Evolutionary conservation across 352 stramenopile genomes (phyloP).

Genomic region (Phytophthora cryptogea): DNA sequence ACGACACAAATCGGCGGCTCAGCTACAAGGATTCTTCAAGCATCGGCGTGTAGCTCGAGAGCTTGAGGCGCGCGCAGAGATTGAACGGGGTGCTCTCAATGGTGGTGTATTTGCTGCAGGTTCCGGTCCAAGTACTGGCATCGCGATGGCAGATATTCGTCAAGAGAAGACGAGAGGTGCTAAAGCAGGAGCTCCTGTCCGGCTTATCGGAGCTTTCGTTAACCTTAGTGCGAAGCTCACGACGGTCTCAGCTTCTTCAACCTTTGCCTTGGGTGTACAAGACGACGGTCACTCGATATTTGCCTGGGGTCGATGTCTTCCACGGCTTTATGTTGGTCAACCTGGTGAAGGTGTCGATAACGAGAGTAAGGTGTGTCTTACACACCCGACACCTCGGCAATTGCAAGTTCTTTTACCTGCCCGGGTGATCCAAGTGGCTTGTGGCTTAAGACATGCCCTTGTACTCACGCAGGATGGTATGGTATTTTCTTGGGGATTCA

Average conservation of each 20-base stretch:
- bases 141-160: not conserved
- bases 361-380: constrained; percentile 18
- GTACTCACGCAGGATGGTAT: constrained; percentile 56
- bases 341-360: not conserved
- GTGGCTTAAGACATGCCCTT: constrained; percentile 61
- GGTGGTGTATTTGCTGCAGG: constrained; percentile 60
- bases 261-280: constrained; percentile 49
- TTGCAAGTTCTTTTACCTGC: constrained; percentile 40
- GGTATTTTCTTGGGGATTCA: constrained; percentile 78
- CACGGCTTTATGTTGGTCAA: constrained; percentile 35
- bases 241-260: constrained; percentile 43
- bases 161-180: constrained; percentile 10
- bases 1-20: constrained; percentile 49
- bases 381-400: constrained; percentile 25
- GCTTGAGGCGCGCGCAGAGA: constrained; percentile 56
- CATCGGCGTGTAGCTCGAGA: constrained; percentile 50
- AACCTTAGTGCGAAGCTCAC: constrained; percentile 41
- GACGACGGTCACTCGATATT: constrained; percentile 53
- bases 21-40: constrained; percentile 60
- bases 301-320: constrained; percentile 58
- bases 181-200: constrained; percentile 28
- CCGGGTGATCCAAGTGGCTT: constrained; percentile 33
- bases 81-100: constrained; percentile 57
- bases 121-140: constrained; percentile 44
- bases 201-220: constrained; percentile 55